Percentiles rank a stretch among this genome's conserved stretches.
phyloP scores from a whole-genome alignment of 441 rosid genomes.

The Macaranga tanarius region DNA sequence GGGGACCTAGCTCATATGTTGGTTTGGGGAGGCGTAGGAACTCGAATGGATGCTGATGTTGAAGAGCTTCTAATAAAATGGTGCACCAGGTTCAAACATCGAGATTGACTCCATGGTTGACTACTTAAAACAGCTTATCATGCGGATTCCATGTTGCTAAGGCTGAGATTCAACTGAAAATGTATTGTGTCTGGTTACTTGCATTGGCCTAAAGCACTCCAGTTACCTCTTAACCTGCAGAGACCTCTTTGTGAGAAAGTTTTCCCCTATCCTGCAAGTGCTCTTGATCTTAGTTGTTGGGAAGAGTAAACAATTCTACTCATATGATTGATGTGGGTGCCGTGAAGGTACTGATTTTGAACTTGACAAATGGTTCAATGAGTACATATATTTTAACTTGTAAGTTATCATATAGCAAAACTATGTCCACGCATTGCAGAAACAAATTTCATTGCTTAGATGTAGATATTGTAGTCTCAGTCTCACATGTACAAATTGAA shows the following conservation, averaged over 20 bases:
- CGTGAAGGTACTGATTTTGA: background rate
- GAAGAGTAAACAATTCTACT: background rate
- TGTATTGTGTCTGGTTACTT: background rate
- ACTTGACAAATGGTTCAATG: background rate
- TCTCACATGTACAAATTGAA: background rate
- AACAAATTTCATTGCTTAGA: background rate
- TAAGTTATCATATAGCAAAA: background rate
- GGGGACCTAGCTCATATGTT: slow-evolving; percentile 80
- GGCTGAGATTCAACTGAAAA: background rate
- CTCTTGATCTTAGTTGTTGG: background rate
- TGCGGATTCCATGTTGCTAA: background rate
- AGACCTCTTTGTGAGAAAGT: background rate
- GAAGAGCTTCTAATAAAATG: slow-evolving; percentile 65
- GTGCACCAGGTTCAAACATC: slow-evolving; percentile 55
- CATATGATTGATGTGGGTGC: background rate
- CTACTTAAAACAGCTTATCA: background rate
- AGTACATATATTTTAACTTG: background rate
- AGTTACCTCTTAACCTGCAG: background rate
- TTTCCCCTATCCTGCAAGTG: background rate
- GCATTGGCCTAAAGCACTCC: background rate
- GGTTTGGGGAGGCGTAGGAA: slow-evolving; percentile 93
- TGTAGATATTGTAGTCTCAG: background rate
- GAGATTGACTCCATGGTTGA: slow-evolving; percentile 22
- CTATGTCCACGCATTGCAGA: background rate
- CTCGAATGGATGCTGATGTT: slow-evolving; percentile 82